phyloP scores from a whole-genome alignment of 2,329 filamentous ascomycete genomes.

The Mariannaea sp. region DNA sequence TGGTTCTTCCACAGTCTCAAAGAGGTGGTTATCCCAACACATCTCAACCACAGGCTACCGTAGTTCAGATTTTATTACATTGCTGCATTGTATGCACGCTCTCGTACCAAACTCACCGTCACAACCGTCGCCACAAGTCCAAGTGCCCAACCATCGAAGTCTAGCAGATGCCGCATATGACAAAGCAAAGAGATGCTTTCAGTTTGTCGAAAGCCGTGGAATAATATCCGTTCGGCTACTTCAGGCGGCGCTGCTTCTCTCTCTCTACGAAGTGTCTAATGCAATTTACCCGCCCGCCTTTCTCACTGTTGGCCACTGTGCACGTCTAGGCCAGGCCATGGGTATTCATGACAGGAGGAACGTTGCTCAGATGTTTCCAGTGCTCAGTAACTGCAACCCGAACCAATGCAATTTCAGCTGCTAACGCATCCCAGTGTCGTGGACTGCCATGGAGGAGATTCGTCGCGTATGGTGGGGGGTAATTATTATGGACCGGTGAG shows the following conservation, averaged over 20 bases:
- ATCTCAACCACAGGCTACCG: slow-evolving; percentile 4
- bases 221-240: slow-evolving; percentile 9
- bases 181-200: slow-evolving; percentile 5
- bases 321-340: slow-evolving; percentile 11
- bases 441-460: slow-evolving; percentile 17
- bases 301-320: slow-evolving; percentile 8
- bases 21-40: slow-evolving; percentile 9
- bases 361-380: slow-evolving; percentile 10
- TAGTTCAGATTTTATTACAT: slow-evolving; percentile 8
- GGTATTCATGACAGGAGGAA: slow-evolving; percentile 13
- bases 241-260: slow-evolving; percentile 3
- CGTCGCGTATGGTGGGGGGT: slow-evolving; percentile 19
- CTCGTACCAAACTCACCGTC: not conserved
- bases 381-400: not conserved
- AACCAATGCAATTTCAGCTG: no score
- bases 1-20: slow-evolving; percentile 12
- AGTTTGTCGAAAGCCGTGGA: not conserved
- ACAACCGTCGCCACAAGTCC: no score
- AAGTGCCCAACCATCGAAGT: no score
- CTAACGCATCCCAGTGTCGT: slow-evolving; percentile 10
- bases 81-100: slow-evolving; percentile 12
- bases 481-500: slow-evolving; percentile 11
- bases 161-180: not conserved
- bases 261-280: slow-evolving; percentile 6
- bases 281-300: slow-evolving; percentile 15